Base-by-base conservation (phyloP, 2,329 filamentous ascomycete species). In the Fusarium pseudocircinatum region DNA sequence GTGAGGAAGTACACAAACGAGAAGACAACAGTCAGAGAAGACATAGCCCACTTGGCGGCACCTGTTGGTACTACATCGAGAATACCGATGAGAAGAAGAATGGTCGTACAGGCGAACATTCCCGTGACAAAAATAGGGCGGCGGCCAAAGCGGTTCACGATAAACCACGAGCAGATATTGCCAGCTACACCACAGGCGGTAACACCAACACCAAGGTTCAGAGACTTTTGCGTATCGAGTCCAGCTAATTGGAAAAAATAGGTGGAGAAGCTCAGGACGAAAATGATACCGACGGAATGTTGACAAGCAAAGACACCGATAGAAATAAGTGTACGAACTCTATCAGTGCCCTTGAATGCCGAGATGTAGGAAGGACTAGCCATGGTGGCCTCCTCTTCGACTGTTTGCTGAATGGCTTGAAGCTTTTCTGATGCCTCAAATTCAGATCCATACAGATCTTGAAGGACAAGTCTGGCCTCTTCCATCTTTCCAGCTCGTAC, bases 281-380 rank as follows among this genome's bases (percentile, higher is more conserved):
- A 85, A 26, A 83, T 79, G 44, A 84, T 84, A 26, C 84, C 84
- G n/a, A 83, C 82, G 42, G 83, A 74, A 60, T 85, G 84, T 70
- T 85, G 84, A 40, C 79, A 83, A 18, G 78, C 76, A 28, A 83
- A 83, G 18, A 82, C 78, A 14, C 83, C 80, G 26, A 83, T 82
- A 54, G 81, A 80, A 43, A 83, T 84, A 7, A 81, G 58, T n/a
- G 83, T 84, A n/a, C 83, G 82, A 13, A 79, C 59, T 0, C 63
- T 78, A 63, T 88, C 81, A 15, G 81, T 80, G 14, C 83, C 83
- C 47, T 81, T 82, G 78, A 87, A 87, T 72, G 83, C 85, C 56
- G 86, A 75, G 5, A 80, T 69, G 13, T 78, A 77, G 3, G 77
- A 77, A 8, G 73, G 67, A 84, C 80, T 56, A 28, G 56, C 61